Percentiles rank a stretch among this genome's conserved stretches.
These are phyloP conservation scores for Macroventuria anomochaeta DNA, from an alignment of 2,329 filamentous ascomycete species.

Conservation along the genomic window DNA sequence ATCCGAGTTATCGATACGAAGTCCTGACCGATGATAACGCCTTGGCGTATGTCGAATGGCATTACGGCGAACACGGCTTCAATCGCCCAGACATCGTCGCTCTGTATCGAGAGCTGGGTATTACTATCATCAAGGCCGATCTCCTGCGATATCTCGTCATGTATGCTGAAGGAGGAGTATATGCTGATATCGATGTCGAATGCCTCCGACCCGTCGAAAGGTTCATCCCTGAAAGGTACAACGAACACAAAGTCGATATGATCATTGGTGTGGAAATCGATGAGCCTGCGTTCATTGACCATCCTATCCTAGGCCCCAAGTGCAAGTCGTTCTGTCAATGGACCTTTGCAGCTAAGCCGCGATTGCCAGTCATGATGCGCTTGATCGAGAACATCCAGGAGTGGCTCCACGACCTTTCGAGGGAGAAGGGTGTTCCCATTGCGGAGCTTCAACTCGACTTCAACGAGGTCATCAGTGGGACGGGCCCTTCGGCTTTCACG, in stretches of 20 bases:
- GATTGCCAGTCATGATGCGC: conserved; percentile 70
- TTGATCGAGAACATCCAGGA: conserved; percentile 72
- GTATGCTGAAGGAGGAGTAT: conserved; percentile 69
- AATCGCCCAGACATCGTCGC: conserved; percentile 64
- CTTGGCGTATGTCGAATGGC: conserved; percentile 69
- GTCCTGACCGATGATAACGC: conserved; percentile 74
- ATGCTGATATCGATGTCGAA: conserved; percentile 67
- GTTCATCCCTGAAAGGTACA: conserved; percentile 69
- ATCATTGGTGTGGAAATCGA: conserved; percentile 75
- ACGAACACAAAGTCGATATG: conserved; percentile 71
- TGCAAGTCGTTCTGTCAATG: conserved; percentile 76
- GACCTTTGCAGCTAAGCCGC: conserved; percentile 75
- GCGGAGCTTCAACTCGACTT: conserved; percentile 71
- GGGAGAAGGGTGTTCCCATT: conserved; percentile 64
- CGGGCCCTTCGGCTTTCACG: conserved; percentile 74
- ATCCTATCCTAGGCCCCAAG: conserved; percentile 71
- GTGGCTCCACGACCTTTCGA: conserved; percentile 68
- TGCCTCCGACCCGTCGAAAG: conserved; percentile 60
- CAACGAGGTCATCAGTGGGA: conserved; percentile 75
- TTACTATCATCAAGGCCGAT: conserved; percentile 72
- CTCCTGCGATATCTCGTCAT: conserved; percentile 71
- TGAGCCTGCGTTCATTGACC: conserved; percentile 68
- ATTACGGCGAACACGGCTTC: conserved; percentile 69
- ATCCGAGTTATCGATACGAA: conserved; percentile 71
- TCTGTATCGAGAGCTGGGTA: conserved; percentile 44